Evolutionary conservation across 768 basidiomycete species (phyloP), one percentile per base, ranked within the genome.

Genomic region (Trametes maxima): DNA sequence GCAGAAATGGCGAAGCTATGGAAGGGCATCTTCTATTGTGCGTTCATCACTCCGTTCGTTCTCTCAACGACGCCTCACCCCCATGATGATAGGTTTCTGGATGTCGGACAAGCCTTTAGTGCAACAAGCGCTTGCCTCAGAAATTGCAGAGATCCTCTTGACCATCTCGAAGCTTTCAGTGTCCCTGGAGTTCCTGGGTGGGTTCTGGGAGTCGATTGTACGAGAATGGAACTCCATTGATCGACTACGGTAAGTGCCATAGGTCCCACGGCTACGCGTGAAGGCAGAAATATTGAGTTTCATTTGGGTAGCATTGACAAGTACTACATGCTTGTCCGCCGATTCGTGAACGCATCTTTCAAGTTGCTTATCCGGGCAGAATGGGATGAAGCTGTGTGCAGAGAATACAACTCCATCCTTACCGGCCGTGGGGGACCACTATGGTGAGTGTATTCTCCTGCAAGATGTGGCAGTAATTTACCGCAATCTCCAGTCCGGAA

Each of bases 91-190:
- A 97, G 95, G 96, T 72, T 98, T 95, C 76, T 99, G 96, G 95
- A 98, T 98, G 95, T 98, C 95, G 11, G 96, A 99, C 76, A 99
- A 98, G 72, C 95, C 95, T 4, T 82, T 95, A 10, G 91, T 98
- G 8, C 96, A 98, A 72, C 96, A 98, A 72, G 88, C 87, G 14
- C 82, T 99, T 16, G 94, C 96, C 0, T 79, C 82, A 16, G 92
- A 95, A 67, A 76, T 99, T 40, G 90, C 96, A 17, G 87, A 93
- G 65, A 78, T 98, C 40, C 69, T 95, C 5, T 76, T 98, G 49
- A 82, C 79, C 11, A 92, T 95, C 45, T 77, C 82, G 25, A 75
- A 80, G 59, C 76, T 80, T 2, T 60, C 78, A 22, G 76, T 85
- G 43, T 84, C 94, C 2, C 74, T 98, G 1, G 79, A 79, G 11